phyloP scores from a whole-genome alignment of 441 rosid genomes.

The Erodium moschatum region DNA sequence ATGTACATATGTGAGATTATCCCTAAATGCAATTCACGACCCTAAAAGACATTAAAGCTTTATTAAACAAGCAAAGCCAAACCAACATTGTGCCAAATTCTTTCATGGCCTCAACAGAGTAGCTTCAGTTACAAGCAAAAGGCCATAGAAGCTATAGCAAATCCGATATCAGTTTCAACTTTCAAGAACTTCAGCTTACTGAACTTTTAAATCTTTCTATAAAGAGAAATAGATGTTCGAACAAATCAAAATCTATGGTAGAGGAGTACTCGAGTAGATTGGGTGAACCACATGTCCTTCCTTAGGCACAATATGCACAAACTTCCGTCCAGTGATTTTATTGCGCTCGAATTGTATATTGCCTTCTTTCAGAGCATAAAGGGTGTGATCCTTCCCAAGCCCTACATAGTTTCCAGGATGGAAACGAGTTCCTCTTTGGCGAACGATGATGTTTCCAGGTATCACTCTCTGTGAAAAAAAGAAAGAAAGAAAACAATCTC shows the following conservation, averaged over 20 bases:
- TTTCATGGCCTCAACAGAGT: too few relatives aligned
- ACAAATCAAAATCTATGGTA: neutral
- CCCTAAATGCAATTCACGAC: neutral
- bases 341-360: slow-evolving; percentile 23
- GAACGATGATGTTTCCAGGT: slow-evolving; percentile 6
- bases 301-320: slow-evolving; percentile 69
- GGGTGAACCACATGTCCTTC: neutral
- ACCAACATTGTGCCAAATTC: neutral
- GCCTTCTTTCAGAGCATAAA: slow-evolving; percentile 74
- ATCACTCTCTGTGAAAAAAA: slow-evolving; percentile 1
- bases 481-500: neutral
- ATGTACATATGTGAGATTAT: too few relatives aligned
- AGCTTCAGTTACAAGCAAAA: neutral
- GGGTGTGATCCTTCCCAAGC: slow-evolving; percentile 76
- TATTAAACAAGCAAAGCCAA: neutral
- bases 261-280: neutral
- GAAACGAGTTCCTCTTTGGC: slow-evolving; percentile 18
- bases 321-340: slow-evolving; percentile 24
- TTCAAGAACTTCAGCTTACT: neutral
- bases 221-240: neutral
- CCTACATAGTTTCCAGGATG: slow-evolving; percentile 87
- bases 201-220: neutral
- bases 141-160: neutral
- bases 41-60: neutral
- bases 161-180: neutral